Base-by-base conservation (phyloP, 768 basidiomycete genomes). In the Boletus subcaerulescens region DNA sequence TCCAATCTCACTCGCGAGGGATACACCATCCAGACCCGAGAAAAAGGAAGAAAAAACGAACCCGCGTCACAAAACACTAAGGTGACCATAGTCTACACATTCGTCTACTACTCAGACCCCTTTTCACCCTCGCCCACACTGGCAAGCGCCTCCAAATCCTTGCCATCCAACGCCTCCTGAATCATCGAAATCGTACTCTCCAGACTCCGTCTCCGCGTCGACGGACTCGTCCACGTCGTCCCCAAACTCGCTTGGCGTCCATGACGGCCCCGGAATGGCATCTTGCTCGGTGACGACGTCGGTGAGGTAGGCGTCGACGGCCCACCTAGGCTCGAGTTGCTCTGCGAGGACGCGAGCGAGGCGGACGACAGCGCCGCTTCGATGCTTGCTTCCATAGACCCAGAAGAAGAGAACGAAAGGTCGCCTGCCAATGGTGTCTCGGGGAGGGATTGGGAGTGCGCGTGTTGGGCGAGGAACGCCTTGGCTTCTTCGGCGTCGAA, bases 141-240 rank as follows among this genome's bases (percentile, higher is more conserved):
- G 4, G n/a, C 38, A 18, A 39, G 38, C 15, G 48, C 48, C 31
- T 79, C 77, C 42, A 70, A 60, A 33, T 78, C 79, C 62, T 80
- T 85, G 32, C 90, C 91, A 48, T 96, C 94, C 72, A 88, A 85
- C 7, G 90, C 96, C 61, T 93, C 92, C 72, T 94, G 87, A 65
- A 98, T 96, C 68, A 98, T 82, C 58, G 87, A 87, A 79, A 95
- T 93, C 49, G 97, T 98, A 69, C 89, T 94, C 78, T 98, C 96
- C 70, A 98, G 71, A 68, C 90, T 93, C 70, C 96, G 77, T 72
- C 96, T 77, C 60, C 97, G 77, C 47, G 88, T 98, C 70, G 91
- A 94, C 14, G 97, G 96, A 65, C 88, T 91, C 48, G 95, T 96
- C 84, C 65, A 54, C 32, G 95, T 98, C 60, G 96, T 98, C 4